Base-by-base conservation (phyloP, 2,329 filamentous ascomycete species). In the Salinomyces thailandicus region DNA sequence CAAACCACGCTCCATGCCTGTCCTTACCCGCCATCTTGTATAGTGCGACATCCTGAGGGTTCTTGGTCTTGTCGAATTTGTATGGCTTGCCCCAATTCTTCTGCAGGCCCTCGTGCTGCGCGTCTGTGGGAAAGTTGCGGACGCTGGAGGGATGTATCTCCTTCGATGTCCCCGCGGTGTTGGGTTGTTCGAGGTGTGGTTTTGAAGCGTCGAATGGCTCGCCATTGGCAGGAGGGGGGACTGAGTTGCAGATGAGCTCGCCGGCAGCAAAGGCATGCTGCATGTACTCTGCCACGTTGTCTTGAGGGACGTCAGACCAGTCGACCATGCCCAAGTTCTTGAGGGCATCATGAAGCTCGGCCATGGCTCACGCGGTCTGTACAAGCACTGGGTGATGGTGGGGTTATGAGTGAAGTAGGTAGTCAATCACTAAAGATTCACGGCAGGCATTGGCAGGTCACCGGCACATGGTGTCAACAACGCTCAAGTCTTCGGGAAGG, bases 1-100 rank as follows among this genome's bases (percentile, higher is more conserved):
- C 85, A 60, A 95, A 96, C 89, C 89, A 96, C 5, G 82, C 71
- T 2, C 87, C 89, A 46, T 79, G 79, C 24, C 85, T 78, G 59
- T 96, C 89, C 50, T 83, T 80, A 2, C 80, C 75, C 0, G 71
- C 64, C 41, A 91, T 70, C 58, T 93, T 93, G 64, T 82, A 94
- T 16, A 95, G 77, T 37, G 69, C 71, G 43, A 95, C 78, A 0
- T 72, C 77, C 6, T 85, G 66, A 0, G 85, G 82, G 52, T 93
- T 91, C 14, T 87, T 79, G 47, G 71, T 77, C 3, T 73, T 61
- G 28, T 71, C 75, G 37, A 85, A 62, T 60, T 85, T 89, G 52
- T 87, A 64, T 28, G 85, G 81, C 59, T 93, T 94, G 29, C 75
- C 73, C 86, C 89, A 95, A 60, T 85, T 75, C 53, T 82, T 82